Conservation (phyloP, 305 asterid genomes). For the Solanum hybrid region DNA sequence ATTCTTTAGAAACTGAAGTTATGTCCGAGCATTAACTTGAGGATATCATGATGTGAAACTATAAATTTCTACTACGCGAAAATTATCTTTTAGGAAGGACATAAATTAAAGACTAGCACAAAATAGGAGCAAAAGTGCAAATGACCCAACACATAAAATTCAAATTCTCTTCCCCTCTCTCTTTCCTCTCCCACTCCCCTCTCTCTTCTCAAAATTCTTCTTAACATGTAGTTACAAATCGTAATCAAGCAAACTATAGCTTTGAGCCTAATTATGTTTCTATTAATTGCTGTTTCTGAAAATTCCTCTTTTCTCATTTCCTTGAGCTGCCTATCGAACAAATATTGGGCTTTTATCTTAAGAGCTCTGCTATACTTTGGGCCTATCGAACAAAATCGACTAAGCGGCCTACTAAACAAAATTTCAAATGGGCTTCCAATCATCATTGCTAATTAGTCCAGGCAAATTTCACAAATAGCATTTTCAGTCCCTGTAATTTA, state of each 20-base stretch:
- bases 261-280: neutral
- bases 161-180: neutral
- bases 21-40: neutral
- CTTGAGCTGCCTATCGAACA: neutral
- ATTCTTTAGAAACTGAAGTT: neutral
- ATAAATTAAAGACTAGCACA: neutral
- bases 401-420: neutral
- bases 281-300: neutral
- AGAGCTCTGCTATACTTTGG: neutral
- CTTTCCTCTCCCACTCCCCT: neutral
- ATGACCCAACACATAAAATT: neutral
- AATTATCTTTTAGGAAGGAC: no score
- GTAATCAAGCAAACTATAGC: neutral
- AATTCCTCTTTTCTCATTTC: neutral
- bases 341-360: neutral
- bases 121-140: neutral
- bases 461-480: neutral
- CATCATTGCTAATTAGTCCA: neutral
- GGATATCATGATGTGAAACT: neutral
- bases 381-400: neutral
- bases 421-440: neutral
- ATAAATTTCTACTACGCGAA: no score
- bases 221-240: neutral
- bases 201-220: neutral
- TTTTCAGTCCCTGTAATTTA: neutral